These are phyloP conservation scores for Pichia cactophila DNA, from an alignment of 1,139 yeast genomes.

Conservation along the genomic window DNA sequence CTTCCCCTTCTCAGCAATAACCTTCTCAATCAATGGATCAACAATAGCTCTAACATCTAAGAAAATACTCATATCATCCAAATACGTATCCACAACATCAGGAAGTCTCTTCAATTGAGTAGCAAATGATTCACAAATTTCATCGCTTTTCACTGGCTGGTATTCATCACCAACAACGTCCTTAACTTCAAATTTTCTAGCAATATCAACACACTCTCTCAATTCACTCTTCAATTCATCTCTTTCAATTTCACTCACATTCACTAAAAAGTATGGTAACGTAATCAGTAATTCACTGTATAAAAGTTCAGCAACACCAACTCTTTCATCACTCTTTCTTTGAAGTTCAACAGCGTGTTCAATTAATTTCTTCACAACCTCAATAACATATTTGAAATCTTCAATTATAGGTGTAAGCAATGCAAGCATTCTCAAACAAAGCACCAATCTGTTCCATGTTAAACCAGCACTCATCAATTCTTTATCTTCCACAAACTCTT, in stretches of 20 bases:
- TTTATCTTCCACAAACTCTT: constrained; percentile 38
- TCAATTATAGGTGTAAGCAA: constrained; percentile 50
- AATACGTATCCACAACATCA: constrained; percentile 6
- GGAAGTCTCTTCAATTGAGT: constrained; percentile 3
- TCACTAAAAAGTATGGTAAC: constrained; percentile 59
- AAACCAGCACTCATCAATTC: constrained; percentile 38
- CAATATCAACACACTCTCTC: constrained; percentile 39
- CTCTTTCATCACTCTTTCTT: constrained; percentile 31
- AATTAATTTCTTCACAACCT: constrained; percentile 49
- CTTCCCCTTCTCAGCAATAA: constrained; percentile 8
- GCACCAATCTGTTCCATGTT: constrained; percentile 65
- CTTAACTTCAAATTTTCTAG: constrained; percentile 32
- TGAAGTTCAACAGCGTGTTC: constrained; percentile 52
- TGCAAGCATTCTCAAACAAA: constrained; percentile 63
- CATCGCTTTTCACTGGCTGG: constrained; percentile 1
- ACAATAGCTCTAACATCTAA: constrained; percentile 16
- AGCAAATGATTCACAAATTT: constrained; percentile 1
- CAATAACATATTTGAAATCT: constrained; percentile 38
- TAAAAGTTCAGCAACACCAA: constrained; percentile 61
- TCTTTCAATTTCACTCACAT: constrained; percentile 36
- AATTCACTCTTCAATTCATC: constrained; percentile 33
- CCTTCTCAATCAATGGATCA: constrained; percentile 12
- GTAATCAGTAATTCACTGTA: constrained; percentile 58
- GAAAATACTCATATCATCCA: constrained; percentile 23
- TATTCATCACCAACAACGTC: constrained; percentile 1